Evolutionary conservation across 2,329 filamentous ascomycete species (phyloP), one percentile per base, ranked within the genome.

Genomic region (Sphaceloma murrayae): DNA sequence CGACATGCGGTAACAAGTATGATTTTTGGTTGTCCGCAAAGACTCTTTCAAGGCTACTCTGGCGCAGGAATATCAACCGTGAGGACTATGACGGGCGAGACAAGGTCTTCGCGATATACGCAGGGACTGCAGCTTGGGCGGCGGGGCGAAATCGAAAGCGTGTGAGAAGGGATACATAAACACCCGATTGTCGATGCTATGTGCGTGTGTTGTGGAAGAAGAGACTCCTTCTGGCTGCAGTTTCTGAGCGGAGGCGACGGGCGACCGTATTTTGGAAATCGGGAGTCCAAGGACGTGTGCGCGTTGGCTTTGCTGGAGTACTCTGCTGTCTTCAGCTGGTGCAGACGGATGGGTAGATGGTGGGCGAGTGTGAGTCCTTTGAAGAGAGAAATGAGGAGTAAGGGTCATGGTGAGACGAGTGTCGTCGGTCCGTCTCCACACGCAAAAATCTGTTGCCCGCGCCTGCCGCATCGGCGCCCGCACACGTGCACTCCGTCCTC

Each of bases 111-210:
- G 81, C 80, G 80, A 76, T 83, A 85, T 87, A 78, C 86, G 86
- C 85, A 93, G 93, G 77, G 82, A 75, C 78, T 88, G 86, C 84
- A 93, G 85, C 84, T 86, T 85, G 75, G 85, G 79, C 75, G 85
- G 85, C 77, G 81, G 80, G 73, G 82, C 80, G 81, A 89, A 82
- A 85, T 81, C 85, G 80, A 85, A 87, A 80, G 86, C 80, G 83
- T 84, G 78, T 78, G 77, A 77, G 80, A 83, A 82, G 85, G 85
- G 82, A 94, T 94, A 94, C 87, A 94, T 94, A 93, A 84, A 94
- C 86, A 53, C 56, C 56, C 53, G 52, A 32, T 39, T 34, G 49
- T 45, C 43, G 34, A 40, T 47, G 24, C 31, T 36, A n/a, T n/a
- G 45, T 44, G 17, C 18, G 16, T 47, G 14, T 27, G 14, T 13